phyloP scores from a whole-genome alignment of 225 moss, liverwort and hornwort species.

The Physcomitrium patens region DNA sequence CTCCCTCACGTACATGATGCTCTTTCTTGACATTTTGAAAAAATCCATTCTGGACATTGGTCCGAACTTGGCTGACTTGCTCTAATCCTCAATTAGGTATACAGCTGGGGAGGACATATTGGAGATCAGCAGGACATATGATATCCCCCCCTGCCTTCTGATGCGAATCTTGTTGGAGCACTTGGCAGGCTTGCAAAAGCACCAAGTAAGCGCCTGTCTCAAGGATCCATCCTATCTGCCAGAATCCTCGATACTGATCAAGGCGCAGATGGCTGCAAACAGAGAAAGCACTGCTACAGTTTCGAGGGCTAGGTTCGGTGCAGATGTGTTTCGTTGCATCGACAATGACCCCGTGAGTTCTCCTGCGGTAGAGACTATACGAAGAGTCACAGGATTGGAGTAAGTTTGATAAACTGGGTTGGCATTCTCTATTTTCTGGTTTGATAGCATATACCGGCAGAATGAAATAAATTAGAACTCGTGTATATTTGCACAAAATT shows the following conservation, averaged over 20 bases:
- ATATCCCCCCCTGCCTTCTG: conserved; percentile 62
- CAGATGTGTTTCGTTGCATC: conserved; percentile 63
- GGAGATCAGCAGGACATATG: conserved; percentile 57
- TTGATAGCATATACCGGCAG: conserved; percentile 2
- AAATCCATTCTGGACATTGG: not conserved
- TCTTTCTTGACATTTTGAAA: not conserved
- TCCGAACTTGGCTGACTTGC: conserved; percentile 20
- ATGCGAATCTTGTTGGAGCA: conserved; percentile 71
- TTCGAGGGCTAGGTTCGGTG: conserved; percentile 51
- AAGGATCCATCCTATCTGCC: conserved; percentile 66
- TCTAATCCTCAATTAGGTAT: conserved; percentile 41
- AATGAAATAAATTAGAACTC: conserved; percentile 15
- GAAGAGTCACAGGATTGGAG: conserved; percentile 73
- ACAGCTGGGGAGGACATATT: conserved; percentile 57
- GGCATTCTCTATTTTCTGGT: not conserved
- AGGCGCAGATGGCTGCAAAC: conserved; percentile 32
- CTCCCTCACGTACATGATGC: not conserved
- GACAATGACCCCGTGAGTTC: conserved; percentile 69
- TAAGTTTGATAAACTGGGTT: conserved; percentile 36
- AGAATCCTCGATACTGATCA: conserved; percentile 36
- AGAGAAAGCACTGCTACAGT: conserved; percentile 33
- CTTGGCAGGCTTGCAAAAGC: conserved; percentile 68
- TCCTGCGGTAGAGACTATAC: conserved; percentile 66
- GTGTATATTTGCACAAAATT: too few relatives aligned
- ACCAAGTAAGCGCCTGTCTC: conserved; percentile 62